phyloP scores from a whole-genome alignment of 2,329 filamentous ascomycete genomes.

The Dothideomycetes sp. region DNA sequence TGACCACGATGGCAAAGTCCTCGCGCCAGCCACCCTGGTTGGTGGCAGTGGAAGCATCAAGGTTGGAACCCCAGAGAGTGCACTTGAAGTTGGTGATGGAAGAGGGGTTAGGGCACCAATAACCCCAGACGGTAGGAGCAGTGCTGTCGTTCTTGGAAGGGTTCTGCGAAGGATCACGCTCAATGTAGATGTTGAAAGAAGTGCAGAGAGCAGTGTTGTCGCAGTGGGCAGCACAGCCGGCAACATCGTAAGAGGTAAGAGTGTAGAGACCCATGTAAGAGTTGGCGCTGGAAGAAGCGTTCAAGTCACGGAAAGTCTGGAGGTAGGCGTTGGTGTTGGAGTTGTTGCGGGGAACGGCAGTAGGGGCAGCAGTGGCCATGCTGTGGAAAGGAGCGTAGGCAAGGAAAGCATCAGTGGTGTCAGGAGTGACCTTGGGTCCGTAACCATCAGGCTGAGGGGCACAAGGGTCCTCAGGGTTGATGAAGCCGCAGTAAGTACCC shows the following conservation, averaged over 20 bases:
- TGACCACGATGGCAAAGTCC: constrained; percentile 16
- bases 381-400: constrained; percentile 19
- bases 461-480: constrained; percentile 25
- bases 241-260: constrained; percentile 18
- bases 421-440: constrained; percentile 20
- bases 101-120: constrained; percentile 20
- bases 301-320: constrained; percentile 18
- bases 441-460: constrained; percentile 21
- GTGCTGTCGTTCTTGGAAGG: constrained; percentile 16
- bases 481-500: constrained; percentile 30
- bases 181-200: constrained; percentile 19
- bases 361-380: constrained; percentile 19
- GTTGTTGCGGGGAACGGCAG: constrained; percentile 16
- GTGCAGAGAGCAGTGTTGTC: constrained; percentile 17
- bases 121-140: constrained; percentile 16
- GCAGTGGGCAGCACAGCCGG: constrained; percentile 17
- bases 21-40: constrained; percentile 15
- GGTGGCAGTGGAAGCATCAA: constrained; percentile 16
- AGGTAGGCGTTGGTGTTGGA: constrained; percentile 15
- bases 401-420: constrained; percentile 22
- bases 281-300: constrained; percentile 17
- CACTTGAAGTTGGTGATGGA: constrained; percentile 27
- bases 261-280: constrained; percentile 19
- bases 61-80: constrained; percentile 23
- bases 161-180: constrained; percentile 19